Evolutionary conservation across 1,284 basidiomycete genomes (phyloP), one percentile per base, ranked within the genome.

Genomic region (Heterobasidion occidentale): DNA sequence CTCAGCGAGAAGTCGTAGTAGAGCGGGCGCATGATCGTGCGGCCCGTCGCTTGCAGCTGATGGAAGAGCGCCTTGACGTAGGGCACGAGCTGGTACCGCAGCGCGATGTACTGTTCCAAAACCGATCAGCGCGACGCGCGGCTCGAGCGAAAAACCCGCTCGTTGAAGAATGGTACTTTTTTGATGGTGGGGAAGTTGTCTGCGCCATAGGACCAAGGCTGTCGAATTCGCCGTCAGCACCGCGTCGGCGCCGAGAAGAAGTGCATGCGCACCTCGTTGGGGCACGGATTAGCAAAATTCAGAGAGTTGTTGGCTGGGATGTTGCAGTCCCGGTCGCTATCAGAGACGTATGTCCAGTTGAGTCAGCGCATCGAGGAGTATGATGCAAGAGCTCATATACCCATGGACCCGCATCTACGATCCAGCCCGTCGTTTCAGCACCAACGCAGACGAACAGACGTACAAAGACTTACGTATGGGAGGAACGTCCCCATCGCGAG

Each of bases 181-280:
- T 74, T 74, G 59, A 74, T 65, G 35, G 74, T 71, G 15, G 64
- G 60, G 52, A 73, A 74, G 56, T 74, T 75, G 0, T 69, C 72
- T 46, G 68, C 70, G 8, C 73, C 74, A 54, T 74, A 74, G 0
- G 71, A 63, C 73, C 74, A 74, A 17, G 72, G 73, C 71, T 74
- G 27, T 27, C 27, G 27, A 27, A 27, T 27, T 27, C 27, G 27
- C 27, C 5, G 27, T 27, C 27, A 27, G 5, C 0, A 6, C 27
- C 27, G 27, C 4, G 4, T 6, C 4, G 27, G 1, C 20, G 20
- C 27, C 9, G 11, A 14, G 5, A 15, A n/a, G 27, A 9, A 45
- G 14, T 14, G 20, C 2, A 7, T 2, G 17, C 17, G 15, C 17
- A 71, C 72, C 60, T 74, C 73, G 56, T 74, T 74, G 5, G 71